phyloP scores from a whole-genome alignment of 352 stramenopile species.

The Stramenopiles sp. region DNA sequence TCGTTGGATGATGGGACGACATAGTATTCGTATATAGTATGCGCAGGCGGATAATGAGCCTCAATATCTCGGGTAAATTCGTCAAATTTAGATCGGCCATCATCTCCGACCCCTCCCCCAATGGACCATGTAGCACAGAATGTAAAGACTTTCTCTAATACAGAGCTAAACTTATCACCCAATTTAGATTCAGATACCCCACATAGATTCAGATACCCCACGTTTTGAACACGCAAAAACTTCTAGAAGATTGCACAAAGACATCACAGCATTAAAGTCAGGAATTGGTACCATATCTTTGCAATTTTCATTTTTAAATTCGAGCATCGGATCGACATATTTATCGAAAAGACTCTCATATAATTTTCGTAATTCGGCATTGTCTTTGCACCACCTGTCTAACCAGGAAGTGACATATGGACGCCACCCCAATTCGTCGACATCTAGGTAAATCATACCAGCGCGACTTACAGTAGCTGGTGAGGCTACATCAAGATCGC shows the following conservation, averaged over 20 bases:
- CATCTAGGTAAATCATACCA: constrained; percentile 84
- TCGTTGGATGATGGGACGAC: constrained; percentile 47
- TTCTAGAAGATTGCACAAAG: constrained; percentile 55
- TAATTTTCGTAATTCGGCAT: constrained; percentile 5
- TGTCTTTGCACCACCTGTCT: constrained; percentile 12
- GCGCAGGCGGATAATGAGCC: constrained; percentile 17
- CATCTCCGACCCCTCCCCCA: constrained; percentile 38
- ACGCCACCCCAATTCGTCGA: constrained; percentile 64
- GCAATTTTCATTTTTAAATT: constrained; percentile 29
- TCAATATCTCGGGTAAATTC: constrained; percentile 16
- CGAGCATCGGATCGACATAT: constrained; percentile 50
- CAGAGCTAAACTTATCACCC: constrained; percentile 6
- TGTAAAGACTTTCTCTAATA: constrained; percentile 17
- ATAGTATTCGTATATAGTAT: constrained; percentile 48
- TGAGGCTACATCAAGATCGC: constrained; percentile 68
- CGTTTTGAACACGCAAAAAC: constrained; percentile 23
- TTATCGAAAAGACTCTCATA: constrained; percentile 18
- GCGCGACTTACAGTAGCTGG: constrained; percentile 66
- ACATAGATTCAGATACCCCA: too few relatives aligned
- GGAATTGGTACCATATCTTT: constrained; percentile 53
- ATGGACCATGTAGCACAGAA: constrained; percentile 48
- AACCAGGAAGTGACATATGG: constrained; percentile 72
- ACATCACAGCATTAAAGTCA: constrained; percentile 71
- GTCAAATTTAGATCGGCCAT: constrained; percentile 21
- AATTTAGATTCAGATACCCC: too few relatives aligned